Base-by-base conservation (phyloP, 768 basidiomycete species). In the Albatrellus ellisii region DNA sequence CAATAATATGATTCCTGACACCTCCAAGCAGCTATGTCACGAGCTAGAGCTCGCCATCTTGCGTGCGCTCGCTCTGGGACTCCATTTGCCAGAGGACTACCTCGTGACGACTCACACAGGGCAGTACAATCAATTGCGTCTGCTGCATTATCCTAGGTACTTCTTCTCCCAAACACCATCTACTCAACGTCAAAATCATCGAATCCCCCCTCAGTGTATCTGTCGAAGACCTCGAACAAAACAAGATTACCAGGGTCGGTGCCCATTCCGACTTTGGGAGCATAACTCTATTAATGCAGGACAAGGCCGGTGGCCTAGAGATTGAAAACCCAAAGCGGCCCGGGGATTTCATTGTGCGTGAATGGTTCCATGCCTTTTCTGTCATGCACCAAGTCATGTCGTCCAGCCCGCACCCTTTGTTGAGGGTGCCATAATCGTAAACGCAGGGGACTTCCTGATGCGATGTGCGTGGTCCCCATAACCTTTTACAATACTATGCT, bases 241-340 rank as follows among this genome's bases (percentile, higher is more conserved):
- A 67, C 6, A 53, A 62, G 11, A 46, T 72, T 4, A 57, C 62
- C 0, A 56, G 73, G 9, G 68, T 74, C 27, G 68, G 66, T 8
- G 66, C 66, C 1, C 70, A 73, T 44, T 64, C 66, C 0, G 78
- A 81, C 54, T 79, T 70, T 45, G 67, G 69, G 3, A 70, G 64
- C 0, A 60, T 77, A 14, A 81, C 77, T 40, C 56, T 77, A 6
- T 56, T 81, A 3, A 62, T 78, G 38, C 77, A 79, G 56, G 76
- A 79, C 49, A 61, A 67, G 4, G 63, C 68, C 2, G 76, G 77
- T 5, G 79, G 79, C 0, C 61, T 79, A 3, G 75, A 81, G 51
- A 69, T 79, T 4, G 73, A 78, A 52, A 67, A 72, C 51, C 73
- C 73, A 0, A 57, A 62, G 29, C 50, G 56, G 15, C 65, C 70